Evolutionary conservation across 176 grass and related monocot genomes (phyloP), one percentile per base, ranked within the genome.

Genomic region (Zea mays): DNA sequence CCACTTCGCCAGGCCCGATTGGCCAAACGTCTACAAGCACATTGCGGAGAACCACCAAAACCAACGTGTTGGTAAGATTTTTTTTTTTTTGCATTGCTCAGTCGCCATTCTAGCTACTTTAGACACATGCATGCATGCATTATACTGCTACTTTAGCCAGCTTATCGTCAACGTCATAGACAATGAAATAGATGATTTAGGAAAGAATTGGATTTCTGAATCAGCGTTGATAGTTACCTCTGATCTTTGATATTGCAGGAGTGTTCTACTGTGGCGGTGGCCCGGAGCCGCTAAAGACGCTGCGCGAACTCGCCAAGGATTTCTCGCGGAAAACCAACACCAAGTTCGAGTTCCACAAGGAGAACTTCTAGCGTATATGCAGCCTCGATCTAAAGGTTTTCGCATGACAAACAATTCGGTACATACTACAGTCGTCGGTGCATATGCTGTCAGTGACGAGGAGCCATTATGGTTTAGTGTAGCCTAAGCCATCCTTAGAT

Each of bases 261-360:
- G 93, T 97, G 77, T 97, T 97, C 84, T 97, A 97, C 81, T 97
- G 93, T 8, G 93, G 93, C 6, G 93, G 93, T 6, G 93, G 84
- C 0, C 88, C 90, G 19, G 85, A 90, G 71, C 74, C 91, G 67
- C 91, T 84, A 5, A 91, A 93, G 79, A 84, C 91, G 67, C 81
- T 97, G 68, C 88, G 93, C 1, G 69, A 91, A 2, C 86, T 87
- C 1, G 90, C 93, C 5, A 74, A 90, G 4, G 90, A 97, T 74
- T 97, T 93, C 77, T 93, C 93, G 0, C 82, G 88, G 52, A 91
- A 85, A 69, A 97, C 93, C 42, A 85, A 17, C 69, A 97, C 93
- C 10, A 97, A 84, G 72, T 97, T 97, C 62, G 88, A 93, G 20
- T 97, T 97, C 81, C 88, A 97, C 82, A 97, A 97, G 81, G 93